Conservation (phyloP, 164 flowering plant species). For the Hamamelis virginiana region DNA sequence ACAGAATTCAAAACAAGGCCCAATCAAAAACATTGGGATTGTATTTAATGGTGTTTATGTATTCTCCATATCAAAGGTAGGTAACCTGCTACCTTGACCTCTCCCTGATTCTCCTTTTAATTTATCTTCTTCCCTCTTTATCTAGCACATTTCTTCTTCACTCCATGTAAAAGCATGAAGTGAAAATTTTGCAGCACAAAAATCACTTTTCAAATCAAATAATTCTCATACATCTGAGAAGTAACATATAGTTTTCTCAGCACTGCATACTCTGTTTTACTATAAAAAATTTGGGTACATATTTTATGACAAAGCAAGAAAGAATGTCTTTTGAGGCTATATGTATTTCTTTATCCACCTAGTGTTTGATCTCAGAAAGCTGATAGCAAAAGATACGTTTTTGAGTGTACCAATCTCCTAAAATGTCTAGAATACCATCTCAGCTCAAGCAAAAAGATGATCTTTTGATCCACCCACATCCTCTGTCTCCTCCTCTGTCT, state of each 20-base stretch:
- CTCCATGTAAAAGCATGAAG: neutral
- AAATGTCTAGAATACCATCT: constrained; percentile 18
- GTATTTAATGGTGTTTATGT: neutral
- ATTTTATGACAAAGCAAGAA: neutral
- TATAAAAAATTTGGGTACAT: constrained; percentile 6
- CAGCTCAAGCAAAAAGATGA: constrained; percentile 26
- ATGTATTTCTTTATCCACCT: too few relatives aligned
- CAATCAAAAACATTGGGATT: neutral
- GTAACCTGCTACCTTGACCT: neutral
- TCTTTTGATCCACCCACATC: constrained; percentile 24
- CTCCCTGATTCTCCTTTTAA: neutral
- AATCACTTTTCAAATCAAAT: neutral
- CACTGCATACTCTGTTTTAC: constrained; percentile 4
- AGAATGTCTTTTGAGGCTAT: neutral
- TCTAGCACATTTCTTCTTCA: neutral
- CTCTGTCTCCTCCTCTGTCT: constrained; percentile 25
- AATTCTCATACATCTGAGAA: neutral
- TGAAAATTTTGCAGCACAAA: neutral
- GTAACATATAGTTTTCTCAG: neutral
- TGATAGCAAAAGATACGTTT: neutral
- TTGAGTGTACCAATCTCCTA: constrained; percentile 10
- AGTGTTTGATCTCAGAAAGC: neutral
- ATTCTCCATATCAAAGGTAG: constrained; percentile 9
- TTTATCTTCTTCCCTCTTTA: neutral
- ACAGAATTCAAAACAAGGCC: constrained; percentile 3